A percentile compares a stretch with the other conserved stretches of the same genome.
phyloP scores from a whole-genome alignment of 2,329 filamentous ascomycete species.

The Diaporthe nobilis region DNA sequence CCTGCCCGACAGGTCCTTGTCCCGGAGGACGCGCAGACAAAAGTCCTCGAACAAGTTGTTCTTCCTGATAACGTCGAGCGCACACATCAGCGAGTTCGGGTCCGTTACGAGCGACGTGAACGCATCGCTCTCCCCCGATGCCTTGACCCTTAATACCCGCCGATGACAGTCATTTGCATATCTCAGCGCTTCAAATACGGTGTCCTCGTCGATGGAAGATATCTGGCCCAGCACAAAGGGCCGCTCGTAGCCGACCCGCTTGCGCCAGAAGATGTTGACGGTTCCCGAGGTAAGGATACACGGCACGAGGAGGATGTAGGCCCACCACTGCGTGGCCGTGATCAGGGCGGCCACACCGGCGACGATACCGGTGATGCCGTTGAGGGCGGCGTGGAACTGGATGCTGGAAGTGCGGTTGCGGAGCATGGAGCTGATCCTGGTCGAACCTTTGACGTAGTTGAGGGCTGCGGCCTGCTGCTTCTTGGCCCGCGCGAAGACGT shows the following conservation, averaged over 20 bases:
- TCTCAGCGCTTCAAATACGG: constrained; percentile 49
- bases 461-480: constrained; percentile 51
- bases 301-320: constrained; percentile 65
- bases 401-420: constrained; percentile 56
- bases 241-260: constrained; percentile 61
- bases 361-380: constrained; percentile 61
- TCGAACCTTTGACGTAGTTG: constrained; percentile 46
- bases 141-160: constrained; percentile 34
- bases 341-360: constrained; percentile 65
- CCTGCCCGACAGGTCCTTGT: constrained; percentile 26
- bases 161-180: constrained; percentile 43
- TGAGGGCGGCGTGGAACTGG: constrained; percentile 59
- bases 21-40: constrained; percentile 40
- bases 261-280: constrained; percentile 65
- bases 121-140: constrained; percentile 31
- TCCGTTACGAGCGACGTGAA: constrained; percentile 42
- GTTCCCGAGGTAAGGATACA: constrained; percentile 62
- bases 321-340: constrained; percentile 66
- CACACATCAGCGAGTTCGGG: constrained; percentile 42
- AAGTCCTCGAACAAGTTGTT: constrained; percentile 48
- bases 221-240: constrained; percentile 46
- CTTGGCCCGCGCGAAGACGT: constrained; percentile 57
- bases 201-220: constrained; percentile 41
- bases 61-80: constrained; percentile 44
- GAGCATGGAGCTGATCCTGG: constrained; percentile 49